Evolutionary conservation across 2,329 filamentous ascomycete species (phyloP).

Genomic region (Colletotrichum sp.): DNA sequence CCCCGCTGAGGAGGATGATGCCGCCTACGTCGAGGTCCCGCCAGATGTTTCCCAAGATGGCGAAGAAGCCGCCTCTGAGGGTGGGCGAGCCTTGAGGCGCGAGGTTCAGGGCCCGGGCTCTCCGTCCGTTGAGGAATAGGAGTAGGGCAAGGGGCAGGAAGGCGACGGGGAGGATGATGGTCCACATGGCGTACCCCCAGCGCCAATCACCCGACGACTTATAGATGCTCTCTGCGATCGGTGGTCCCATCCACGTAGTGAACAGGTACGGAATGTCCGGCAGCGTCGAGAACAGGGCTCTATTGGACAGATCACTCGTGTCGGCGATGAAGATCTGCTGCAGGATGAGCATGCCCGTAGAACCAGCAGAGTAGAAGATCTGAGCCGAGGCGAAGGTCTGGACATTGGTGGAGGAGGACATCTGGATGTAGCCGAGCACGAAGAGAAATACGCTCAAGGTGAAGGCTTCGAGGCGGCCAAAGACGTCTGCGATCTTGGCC

Average conservation of each 20-base stretch:
- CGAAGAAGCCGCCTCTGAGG: background rate
- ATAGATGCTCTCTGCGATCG: conserved; percentile 40
- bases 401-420: conserved; percentile 59
- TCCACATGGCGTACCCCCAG: conserved; percentile 60
- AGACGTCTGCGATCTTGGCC: conserved; percentile 67
- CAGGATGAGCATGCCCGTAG: conserved; percentile 62
- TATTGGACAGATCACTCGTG: conserved; percentile 39
- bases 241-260: background rate
- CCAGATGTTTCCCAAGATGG: background rate
- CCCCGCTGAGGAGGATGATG: conserved; percentile 22
- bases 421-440: conserved; percentile 61
- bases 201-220: conserved; percentile 64
- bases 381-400: conserved; percentile 58
- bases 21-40: background rate
- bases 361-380: conserved; percentile 66
- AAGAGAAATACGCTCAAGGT: conserved; percentile 57
- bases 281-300: background rate
- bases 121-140: background rate
- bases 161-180: conserved; percentile 60
- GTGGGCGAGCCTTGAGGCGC: background rate
- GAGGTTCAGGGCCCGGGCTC: background rate
- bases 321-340: conserved; percentile 71
- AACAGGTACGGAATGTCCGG: background rate
- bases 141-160: conserved; percentile 53
- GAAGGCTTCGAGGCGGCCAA: conserved; percentile 66